Base-by-base conservation (phyloP, 169 alveolate species). In the Miamiensis avidus region DNA sequence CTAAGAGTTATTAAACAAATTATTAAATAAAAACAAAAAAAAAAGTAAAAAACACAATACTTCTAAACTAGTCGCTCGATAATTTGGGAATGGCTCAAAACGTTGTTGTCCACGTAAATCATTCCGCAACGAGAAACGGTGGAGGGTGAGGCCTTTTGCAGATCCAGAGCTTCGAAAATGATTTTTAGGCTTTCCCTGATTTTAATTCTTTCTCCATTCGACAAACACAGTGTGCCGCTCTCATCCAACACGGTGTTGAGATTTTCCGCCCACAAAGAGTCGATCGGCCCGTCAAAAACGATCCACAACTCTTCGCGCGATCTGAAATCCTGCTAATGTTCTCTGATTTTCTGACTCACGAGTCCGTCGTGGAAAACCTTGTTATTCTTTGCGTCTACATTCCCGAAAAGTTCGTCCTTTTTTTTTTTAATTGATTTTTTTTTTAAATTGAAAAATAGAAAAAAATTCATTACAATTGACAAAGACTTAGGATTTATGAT, bases 261-360 rank as follows among this genome's bases (percentile, higher is more conserved):
- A 75, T 90, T 88, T 87, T 90, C 94, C 11, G 87, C 84, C 90
- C 94, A 90, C 26, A 90, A 49, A 26, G 92, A 83, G 73, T 90
- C 94, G 28, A 90, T 90, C 28, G 94, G 94, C 31, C 92, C 91
- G 74, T 90, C 94, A 76, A 90, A 87, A 15, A 90, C 83, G 20
- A 90, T 92, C 96, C 96, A 93, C 85, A 92, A 88, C 88, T 92
- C 93, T 89, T n/a, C n/a, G n/a, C n/a, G n/a, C n/a, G n/a, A n/a
- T n/a, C n/a, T n/a, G n/a, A n/a, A n/a, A n/a, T n/a, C n/a, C n/a
- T n/a, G n/a, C n/a, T 85, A 49, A 88, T 87, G 65, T 86, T 89
- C 88, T 78, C 84, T 28, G 89, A 88, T 74, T 86, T 87, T 82
- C 82, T 86, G 78, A 82, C 91, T 78, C 93, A 20, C 69, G 20